Base-by-base conservation (phyloP, 305 asterid genomes). In the Andrographis paniculata region DNA sequence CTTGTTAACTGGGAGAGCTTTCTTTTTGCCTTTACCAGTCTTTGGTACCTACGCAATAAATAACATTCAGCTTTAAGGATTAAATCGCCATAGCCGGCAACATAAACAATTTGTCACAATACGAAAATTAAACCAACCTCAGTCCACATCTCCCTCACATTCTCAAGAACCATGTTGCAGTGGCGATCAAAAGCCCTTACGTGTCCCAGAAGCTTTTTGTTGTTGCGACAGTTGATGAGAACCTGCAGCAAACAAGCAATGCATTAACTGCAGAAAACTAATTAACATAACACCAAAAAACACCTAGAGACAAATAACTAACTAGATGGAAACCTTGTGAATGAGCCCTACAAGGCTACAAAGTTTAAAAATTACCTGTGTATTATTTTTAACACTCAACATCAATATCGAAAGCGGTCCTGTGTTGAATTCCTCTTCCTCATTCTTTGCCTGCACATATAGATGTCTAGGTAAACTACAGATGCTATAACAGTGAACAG, bases 141-240 rank as follows among this genome's bases (percentile, higher is more conserved):
- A 14, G 91, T 76, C 91, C 91, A 80, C 79, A 79, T 73, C 66
- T 80, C 91, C 31, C 82, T 59, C 52, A 80, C 85, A 58, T 80
- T 80, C 52, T 80, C 85, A 11, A 80, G 72, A 56, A 79, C 85
- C 82, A 73, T 70, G 56, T 80, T 80, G 71, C 91, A 80, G 68
- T 76, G 91, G 46, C 91, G 75, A 54, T 80, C 91, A 62, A 80
- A 80, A 23, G 91, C 91, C 53, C 82, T 74, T 49, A 80, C 85
- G 14, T 79, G 82, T 30, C 91, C 85, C 14, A 76, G 75, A 50
- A 80, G 91, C 59, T 80, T 80, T 43, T 64, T 74, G 66, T 80
- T 80, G 55, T 80, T 80, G 58, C 85, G 55, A 53, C 85, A 80
- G 63, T 80, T 80, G 61, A 80, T 77, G 19, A 80, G 80, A 46